Evolutionary conservation across 495 filamentous ascomycete species (phyloP), one percentile per base, ranked within the genome.

Genomic region (Aeminium ludgeri): DNA sequence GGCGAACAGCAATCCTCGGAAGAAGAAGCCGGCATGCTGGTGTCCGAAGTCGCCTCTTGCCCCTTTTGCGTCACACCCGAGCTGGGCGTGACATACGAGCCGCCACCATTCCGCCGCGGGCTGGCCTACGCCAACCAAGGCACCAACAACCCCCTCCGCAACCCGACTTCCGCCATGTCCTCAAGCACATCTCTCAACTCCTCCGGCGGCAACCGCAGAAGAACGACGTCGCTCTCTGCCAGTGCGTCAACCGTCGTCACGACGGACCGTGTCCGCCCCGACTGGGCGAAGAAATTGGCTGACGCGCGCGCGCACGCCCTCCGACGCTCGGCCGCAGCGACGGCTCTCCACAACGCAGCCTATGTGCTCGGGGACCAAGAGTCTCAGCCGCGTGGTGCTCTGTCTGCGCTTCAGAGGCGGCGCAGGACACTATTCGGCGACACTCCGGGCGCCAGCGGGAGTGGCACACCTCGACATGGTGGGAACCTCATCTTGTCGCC

Each of bases 31-130:
- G 74, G 73, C 1, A 65, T 76, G 43, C 65, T 97, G 15, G 74
- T 95, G 1, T 93, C 84, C 10, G 89, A 95, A 46, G 78, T 86
- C 7, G 81, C 89, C n/a, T 73, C 76, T 18, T 97, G 89, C 57
- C 89, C 89, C 0, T 97, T 95, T 62, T 97, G 89, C 58, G 82
- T 86, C 2, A 82, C 89, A 54, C 76, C 85, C 1, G 86, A 97
- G 43, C 94, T 97, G 57, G 89, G 89, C 36, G 77, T 96, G 5
- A 92, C 83, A 0, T 97, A 93, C 53, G 74, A 85, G 13, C 69
- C 84, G 10, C 87, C 89, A 3, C 72, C 82, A 12, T 97, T 94
- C 64, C 78, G 86, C 19, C 69, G 85, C 37, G 89, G 89, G 1
- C 56, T 96, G 45, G 63, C 72, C 5, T 91, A 92, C 57, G 64